phyloP scores from a whole-genome alignment of 225 moss, liverwort and hornwort species.

The Bryum argenteum region DNA sequence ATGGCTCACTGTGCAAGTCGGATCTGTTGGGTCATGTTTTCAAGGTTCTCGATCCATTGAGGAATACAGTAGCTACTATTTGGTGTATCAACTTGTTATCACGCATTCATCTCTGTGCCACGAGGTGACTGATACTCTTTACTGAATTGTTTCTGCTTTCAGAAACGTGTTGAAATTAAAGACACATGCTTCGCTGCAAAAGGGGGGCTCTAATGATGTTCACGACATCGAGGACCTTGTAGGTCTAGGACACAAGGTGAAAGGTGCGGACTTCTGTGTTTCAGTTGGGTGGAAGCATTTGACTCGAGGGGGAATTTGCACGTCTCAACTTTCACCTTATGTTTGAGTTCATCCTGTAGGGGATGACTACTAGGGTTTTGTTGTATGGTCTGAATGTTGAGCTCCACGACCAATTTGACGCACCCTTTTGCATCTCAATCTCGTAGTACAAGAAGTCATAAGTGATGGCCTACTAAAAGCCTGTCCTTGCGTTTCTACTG shows the following conservation, averaged over 20 bases:
- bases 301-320: not conserved
- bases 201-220: slow-evolving; percentile 56
- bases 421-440: not conserved
- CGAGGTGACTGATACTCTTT: not conserved
- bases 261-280: slow-evolving; percentile 39
- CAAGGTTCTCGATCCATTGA: not conserved
- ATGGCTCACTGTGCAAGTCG: not conserved
- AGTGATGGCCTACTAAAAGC: slow-evolving; percentile 10
- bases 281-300: not conserved
- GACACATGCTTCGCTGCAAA: slow-evolving; percentile 57
- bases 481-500: slow-evolving; percentile 23
- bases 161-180: slow-evolving; percentile 67
- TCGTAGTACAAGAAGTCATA: not conserved
- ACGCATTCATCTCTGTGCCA: not conserved
- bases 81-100: not conserved
- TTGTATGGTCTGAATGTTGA: not conserved
- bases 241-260: slow-evolving; percentile 65
- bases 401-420: not conserved
- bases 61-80: not conserved
- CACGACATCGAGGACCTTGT: slow-evolving; percentile 84
- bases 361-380: not conserved
- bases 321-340: no score
- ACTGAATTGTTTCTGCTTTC: slow-evolving; percentile 19
- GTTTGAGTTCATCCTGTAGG: not conserved
- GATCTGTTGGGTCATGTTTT: not conserved